Evolutionary conservation across 441 rosid genomes (phyloP).

Genomic region (Flueggea neowawraea): DNA sequence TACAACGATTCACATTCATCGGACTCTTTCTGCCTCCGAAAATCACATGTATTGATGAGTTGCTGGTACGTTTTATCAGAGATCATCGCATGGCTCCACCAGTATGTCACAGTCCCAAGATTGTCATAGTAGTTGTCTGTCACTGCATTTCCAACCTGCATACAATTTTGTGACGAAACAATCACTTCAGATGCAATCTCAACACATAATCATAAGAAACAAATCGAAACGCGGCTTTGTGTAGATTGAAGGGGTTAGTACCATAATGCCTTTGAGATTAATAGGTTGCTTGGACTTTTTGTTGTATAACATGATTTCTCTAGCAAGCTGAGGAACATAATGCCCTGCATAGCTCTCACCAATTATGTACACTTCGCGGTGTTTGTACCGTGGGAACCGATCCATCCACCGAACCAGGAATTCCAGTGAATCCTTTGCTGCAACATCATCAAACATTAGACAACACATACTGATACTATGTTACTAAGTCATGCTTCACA

Average conservation of each 20-base stretch:
- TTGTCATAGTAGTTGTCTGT: slow-evolving; percentile 92
- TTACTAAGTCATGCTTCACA: too few species aligned
- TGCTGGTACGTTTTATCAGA: slow-evolving; percentile 82
- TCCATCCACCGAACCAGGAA: slow-evolving; percentile 72
- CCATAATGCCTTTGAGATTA: slow-evolving; percentile 93
- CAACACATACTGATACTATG: too few species aligned
- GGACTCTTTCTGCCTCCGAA: slow-evolving; percentile 72
- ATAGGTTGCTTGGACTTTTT: slow-evolving; percentile 47
- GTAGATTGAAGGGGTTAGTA: slow-evolving; percentile 12
- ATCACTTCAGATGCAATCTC: not conserved
- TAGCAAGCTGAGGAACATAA: slow-evolving; percentile 89
- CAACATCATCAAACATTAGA: not conserved
- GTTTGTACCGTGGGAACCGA: slow-evolving; percentile 78
- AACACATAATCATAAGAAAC: not conserved
- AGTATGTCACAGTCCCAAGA: slow-evolving; percentile 90
- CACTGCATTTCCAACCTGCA: slow-evolving; percentile 97
- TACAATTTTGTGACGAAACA: not conserved
- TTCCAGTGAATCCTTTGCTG: slow-evolving; percentile 84
- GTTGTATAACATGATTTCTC: slow-evolving; percentile 64
- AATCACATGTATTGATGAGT: slow-evolving; percentile 81
- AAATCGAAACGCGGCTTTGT: not conserved
- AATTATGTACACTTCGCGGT: slow-evolving; percentile 67
- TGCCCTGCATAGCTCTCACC: slow-evolving; percentile 96
- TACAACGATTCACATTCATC: slow-evolving; percentile 85
- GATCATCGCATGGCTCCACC: slow-evolving; percentile 99